Evolutionary conservation across 2,329 filamentous ascomycete genomes (phyloP).

Genomic region (Curvularia lunata): DNA sequence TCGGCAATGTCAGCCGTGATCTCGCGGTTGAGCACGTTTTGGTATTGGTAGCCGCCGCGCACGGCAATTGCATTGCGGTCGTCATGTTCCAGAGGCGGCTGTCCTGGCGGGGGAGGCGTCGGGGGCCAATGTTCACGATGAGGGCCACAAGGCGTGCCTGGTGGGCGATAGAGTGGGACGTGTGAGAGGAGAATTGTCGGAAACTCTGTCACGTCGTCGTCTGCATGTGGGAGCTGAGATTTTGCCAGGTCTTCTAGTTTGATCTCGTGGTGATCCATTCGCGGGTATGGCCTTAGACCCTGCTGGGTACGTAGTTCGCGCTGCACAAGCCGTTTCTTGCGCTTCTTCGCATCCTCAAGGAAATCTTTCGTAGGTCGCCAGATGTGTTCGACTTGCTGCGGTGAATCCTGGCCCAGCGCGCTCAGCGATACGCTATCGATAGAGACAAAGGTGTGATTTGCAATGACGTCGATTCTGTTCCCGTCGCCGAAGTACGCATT

Average conservation of each 20-base stretch:
- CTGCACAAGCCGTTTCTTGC: conserved; percentile 71
- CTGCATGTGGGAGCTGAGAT: conserved; percentile 40
- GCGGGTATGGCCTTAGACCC: conserved; percentile 63
- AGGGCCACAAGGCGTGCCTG: conserved; percentile 86
- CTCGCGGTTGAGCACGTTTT: conserved; percentile 83
- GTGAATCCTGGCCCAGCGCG: conserved; percentile 65
- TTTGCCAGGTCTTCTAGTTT: conserved; percentile 56
- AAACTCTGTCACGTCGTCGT: conserved; percentile 65
- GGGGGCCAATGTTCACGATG: conserved; percentile 84
- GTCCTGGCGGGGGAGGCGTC: conserved; percentile 65
- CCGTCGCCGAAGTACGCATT: conserved; percentile 86
- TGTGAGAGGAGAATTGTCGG: conserved; percentile 91
- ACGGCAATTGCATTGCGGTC: conserved; percentile 80
- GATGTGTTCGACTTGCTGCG: conserved; percentile 64
- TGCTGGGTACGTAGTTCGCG: conserved; percentile 71
- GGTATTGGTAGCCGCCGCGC: conserved; percentile 86
- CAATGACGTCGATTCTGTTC: conserved; percentile 90
- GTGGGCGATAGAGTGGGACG: conserved; percentile 82
- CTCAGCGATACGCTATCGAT: conserved; percentile 89
- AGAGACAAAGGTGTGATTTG: conserved; percentile 94
- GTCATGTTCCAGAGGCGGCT: conserved; percentile 64
- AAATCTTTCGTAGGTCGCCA: conserved; percentile 81
- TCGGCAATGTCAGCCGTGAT: conserved; percentile 78
- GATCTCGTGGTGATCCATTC: conserved; percentile 66
- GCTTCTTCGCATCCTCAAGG: conserved; percentile 67